Evolutionary conservation across 495 filamentous ascomycete genomes (phyloP), one percentile per base, ranked within the genome.

Genomic region (Ramalina intermedia): DNA sequence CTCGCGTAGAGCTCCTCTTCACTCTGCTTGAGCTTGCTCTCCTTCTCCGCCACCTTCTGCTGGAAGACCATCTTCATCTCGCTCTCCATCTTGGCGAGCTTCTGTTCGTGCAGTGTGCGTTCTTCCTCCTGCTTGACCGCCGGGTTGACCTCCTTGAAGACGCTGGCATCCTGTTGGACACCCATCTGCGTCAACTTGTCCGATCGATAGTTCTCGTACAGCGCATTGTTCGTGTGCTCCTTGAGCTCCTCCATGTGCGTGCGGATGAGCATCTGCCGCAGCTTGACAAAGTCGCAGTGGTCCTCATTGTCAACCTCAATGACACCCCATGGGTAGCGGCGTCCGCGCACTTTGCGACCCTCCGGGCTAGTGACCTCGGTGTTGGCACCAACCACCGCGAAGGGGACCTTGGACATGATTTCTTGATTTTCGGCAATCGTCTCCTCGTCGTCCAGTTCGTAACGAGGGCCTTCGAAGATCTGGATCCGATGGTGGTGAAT

Each of bases 31-130:
- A 98, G 75, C 70, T 98, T 98, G 79, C 87, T 94, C 69, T 98
- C 91, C 77, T 98, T 98, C 69, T 98, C 91, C 51, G 85, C 79
- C 18, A 98, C 91, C 84, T 98, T 98, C 66, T 96, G 93, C 66
- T 98, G 91, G 87, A 98, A 98, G 61, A 98, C 91, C 91, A 96
- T 96, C 86, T 96, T 96, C 91, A 98, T 98, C 67, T 98, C 91
- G 60, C 85, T 77, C 67, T 98, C 91, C 91, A 98, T 98, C 86
- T 98, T 98, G 58, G 87, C 83, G 55, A 98, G 84, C 74, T 98
- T 98, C 76, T 96, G 93, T 69, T 98, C 91, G 77, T 98, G 91
- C 46, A 98, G 76, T 47, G 80, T 77, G 59, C 91, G 87, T 75
- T 98, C 91, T 73, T 98, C 91, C 66, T 98, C 91, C 68, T 96